These are phyloP conservation scores for Cairneyella variabilis DNA, from an alignment of 495 filamentous ascomycete species.

Conservation along the genomic window DNA sequence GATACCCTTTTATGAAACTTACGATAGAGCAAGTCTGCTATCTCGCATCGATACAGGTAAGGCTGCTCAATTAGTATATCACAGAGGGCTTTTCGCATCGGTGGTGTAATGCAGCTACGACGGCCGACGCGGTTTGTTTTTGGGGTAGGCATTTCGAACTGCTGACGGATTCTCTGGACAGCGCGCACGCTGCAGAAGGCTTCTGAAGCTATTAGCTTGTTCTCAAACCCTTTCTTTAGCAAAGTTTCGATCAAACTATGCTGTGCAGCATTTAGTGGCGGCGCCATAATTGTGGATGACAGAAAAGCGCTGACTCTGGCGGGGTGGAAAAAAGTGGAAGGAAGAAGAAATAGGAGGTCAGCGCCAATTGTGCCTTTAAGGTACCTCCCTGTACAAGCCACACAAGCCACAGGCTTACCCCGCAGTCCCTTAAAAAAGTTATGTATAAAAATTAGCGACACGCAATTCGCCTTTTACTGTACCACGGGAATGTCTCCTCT, in stretches of 20 bases:
- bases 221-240: constrained; percentile 27
- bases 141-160: constrained; percentile 1
- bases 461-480: too few relatives aligned
- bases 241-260: constrained; percentile 26
- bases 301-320: constrained; percentile 18
- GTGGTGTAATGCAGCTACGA: neutral
- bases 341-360: neutral
- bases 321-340: neutral
- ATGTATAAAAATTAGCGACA: neutral
- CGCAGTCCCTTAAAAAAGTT: neutral
- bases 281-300: constrained; percentile 23
- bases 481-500: too few relatives aligned
- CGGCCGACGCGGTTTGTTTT: neutral
- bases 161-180: too few relatives aligned
- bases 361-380: too few relatives aligned
- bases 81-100: constrained; percentile 8
- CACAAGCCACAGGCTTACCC: neutral
- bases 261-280: constrained; percentile 17
- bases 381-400: neutral
- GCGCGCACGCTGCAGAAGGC: constrained; percentile 20
- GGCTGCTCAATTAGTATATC: constrained; percentile 11
- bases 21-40: constrained; percentile 24
- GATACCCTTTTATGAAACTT: constrained; percentile 19
- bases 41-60: constrained; percentile 25
- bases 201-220: constrained; percentile 25